Evolutionary conservation across 192 early-diverging fungal genomes (phyloP), one percentile per base, ranked within the genome.

Genomic region (Entomortierella beljakovae): DNA sequence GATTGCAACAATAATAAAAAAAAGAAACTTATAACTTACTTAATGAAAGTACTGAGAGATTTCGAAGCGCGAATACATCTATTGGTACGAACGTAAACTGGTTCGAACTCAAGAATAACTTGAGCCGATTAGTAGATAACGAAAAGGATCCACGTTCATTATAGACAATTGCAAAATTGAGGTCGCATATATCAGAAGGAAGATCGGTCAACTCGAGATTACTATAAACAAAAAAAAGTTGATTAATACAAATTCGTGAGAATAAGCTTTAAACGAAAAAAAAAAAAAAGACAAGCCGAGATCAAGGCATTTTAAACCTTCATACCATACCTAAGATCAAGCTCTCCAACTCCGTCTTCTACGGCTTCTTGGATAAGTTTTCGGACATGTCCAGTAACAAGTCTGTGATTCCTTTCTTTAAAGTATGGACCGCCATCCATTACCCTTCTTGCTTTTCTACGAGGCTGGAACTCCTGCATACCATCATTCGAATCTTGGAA

Each of bases 61-160:
- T 84, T 9, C 79, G 68, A 8, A 86, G 77, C 1, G 64, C 25
- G 56, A 86, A 86, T 0, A 86, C 59, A 32, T 68, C 61, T 54
- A 81, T 80, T 34, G 68, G 75, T 13, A 86, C 49, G 25, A 58
- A 59, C 13, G 49, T 33, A 10, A 86, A 57, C 11, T 56, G 55
- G 57, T 86, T 86, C 28, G 65, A 71, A 60, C 80, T 84, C 55
- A 86, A 57, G 57, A 80, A 86, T 6, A 86, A 42, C 65, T 86
- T 81, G 11, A 86, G 56, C 22, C 75, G 53, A 46, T 79, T 79
- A 29, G 35, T 70, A 15, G 67, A 65, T 2, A 79, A 51, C 18
- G 75, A 70, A 31, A 79, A 79, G 16, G 75, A 79, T 11, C 75
- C 75, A 18, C 67, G 68, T 38, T 79, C 67, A 42, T 59, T 79